These are phyloP conservation scores for Ophiostoma quercus DNA, from an alignment of 2,329 filamentous ascomycete genomes.

Conservation along the genomic window DNA sequence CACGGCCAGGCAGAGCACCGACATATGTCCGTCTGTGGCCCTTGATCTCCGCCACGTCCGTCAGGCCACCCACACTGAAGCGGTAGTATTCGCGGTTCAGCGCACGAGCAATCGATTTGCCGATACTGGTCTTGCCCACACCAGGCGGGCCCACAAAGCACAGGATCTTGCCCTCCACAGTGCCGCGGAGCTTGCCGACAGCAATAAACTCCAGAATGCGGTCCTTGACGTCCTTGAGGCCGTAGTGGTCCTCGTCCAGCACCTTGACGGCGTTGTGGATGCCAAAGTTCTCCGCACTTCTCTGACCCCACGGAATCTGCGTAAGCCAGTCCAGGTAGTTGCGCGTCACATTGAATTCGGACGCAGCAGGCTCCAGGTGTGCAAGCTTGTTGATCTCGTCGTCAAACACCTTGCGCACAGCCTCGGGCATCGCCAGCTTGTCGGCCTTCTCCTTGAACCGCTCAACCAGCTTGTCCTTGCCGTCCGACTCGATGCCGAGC, in stretches of 20 bases:
- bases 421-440: slow-evolving; percentile 94
- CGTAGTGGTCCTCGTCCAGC: slow-evolving; percentile 93
- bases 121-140: slow-evolving; percentile 97
- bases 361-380: slow-evolving; percentile 89
- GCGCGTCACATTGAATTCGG: slow-evolving; percentile 95
- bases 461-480: slow-evolving; percentile 96
- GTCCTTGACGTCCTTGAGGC: slow-evolving; percentile 96
- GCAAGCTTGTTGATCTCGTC: slow-evolving; percentile 97
- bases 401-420: slow-evolving; percentile 94
- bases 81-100: slow-evolving; percentile 95
- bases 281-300: slow-evolving; percentile 93
- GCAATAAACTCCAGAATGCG: slow-evolving; percentile 97
- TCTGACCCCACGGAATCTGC: slow-evolving; percentile 94
- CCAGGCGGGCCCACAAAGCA: slow-evolving; percentile 96
- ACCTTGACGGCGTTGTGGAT: slow-evolving; percentile 88
- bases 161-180: slow-evolving; percentile 95
- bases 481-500: slow-evolving; percentile 92
- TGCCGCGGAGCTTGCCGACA: slow-evolving; percentile 92
- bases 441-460: slow-evolving; percentile 93
- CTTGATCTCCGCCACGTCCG: slow-evolving; percentile 98
- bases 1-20: slow-evolving; percentile 87
- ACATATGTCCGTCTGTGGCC: slow-evolving; percentile 95
- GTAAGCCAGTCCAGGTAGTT: slow-evolving; percentile 99
- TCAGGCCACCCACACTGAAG: slow-evolving; percentile 94
- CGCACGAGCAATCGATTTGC: slow-evolving; percentile 93